Conservation (phyloP, 1,284 basidiomycete species). For the Trichosporon inkin region DNA sequence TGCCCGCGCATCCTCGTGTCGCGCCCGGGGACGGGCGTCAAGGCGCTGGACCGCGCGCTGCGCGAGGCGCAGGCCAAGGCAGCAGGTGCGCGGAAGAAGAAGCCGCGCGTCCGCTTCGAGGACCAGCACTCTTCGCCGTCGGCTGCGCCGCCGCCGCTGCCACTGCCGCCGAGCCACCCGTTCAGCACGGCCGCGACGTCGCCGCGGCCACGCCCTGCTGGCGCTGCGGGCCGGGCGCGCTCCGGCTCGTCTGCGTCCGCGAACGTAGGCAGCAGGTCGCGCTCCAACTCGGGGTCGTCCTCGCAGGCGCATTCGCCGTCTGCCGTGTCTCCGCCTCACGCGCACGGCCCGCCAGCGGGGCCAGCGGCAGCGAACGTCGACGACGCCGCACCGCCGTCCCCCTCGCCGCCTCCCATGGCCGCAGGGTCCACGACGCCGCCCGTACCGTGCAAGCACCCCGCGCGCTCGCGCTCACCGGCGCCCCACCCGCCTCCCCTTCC, state of each 20-base stretch:
- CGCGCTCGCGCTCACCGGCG: too few relatives aligned
- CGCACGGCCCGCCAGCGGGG: too few relatives aligned
- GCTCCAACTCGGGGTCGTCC: not conserved
- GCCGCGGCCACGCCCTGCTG: not conserved
- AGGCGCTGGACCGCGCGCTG: not conserved
- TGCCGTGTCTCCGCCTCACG: too few relatives aligned
- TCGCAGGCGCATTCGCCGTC: too few relatives aligned
- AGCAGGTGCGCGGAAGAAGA: not conserved
- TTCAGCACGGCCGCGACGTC: not conserved
- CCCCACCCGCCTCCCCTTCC: too few relatives aligned
- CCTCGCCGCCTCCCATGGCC: too few relatives aligned
- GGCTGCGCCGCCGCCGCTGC: not conserved
- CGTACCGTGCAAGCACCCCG: too few relatives aligned
- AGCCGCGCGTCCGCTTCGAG: not conserved
- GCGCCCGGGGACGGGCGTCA: not conserved
- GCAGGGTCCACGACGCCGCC: too few relatives aligned
- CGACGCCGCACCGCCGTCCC: too few relatives aligned
- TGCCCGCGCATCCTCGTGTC: not conserved
- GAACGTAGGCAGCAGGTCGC: not conserved
- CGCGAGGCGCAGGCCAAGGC: not conserved
- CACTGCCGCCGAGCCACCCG: not conserved
- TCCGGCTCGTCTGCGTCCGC: not conserved
- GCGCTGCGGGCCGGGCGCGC: not conserved
- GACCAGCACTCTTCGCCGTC: not conserved
- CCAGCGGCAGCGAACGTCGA: too few relatives aligned